A percentile compares a stretch with the other conserved stretches of the same genome.
These are phyloP conservation scores for Fusarium vanettenii DNA, from an alignment of 2,329 filamentous ascomycete species.

Conservation along the genomic window DNA sequence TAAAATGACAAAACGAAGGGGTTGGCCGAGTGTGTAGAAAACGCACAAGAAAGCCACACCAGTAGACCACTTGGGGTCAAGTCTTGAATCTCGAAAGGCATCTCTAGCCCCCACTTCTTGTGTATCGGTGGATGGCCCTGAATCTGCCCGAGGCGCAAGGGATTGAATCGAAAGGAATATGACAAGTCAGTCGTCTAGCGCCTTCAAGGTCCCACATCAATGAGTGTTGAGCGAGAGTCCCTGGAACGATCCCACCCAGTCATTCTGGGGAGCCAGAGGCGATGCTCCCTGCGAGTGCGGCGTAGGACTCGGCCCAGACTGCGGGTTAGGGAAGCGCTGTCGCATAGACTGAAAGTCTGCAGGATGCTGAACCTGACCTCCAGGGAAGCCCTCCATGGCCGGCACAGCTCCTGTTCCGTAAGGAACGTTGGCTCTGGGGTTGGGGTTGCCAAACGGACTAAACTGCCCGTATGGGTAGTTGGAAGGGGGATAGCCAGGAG, in stretches of 20 bases:
- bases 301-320: conserved; percentile 49
- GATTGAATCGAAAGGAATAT: conserved; percentile 13
- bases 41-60: conserved; percentile 22
- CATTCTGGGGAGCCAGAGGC: conserved; percentile 59
- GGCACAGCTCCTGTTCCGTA: conserved; percentile 46
- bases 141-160: conserved; percentile 8
- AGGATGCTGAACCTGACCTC: conserved; percentile 49
- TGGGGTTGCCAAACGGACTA: conserved; percentile 49
- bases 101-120: conserved; percentile 13
- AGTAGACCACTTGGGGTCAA: conserved; percentile 13
- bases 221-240: conserved; percentile 77
- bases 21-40: conserved; percentile 3
- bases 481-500: conserved; percentile 49
- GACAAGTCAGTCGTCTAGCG: conserved; percentile 11
- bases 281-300: conserved; percentile 54
- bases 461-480: conserved; percentile 51
- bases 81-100: conserved; percentile 14
- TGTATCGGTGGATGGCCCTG: conserved; percentile 17
- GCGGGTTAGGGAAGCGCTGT: conserved; percentile 58
- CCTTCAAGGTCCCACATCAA: conserved; percentile 45
- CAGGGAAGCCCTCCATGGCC: conserved; percentile 46
- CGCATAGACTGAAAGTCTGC: conserved; percentile 60
- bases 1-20: conserved; percentile 21
- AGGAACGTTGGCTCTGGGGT: conserved; percentile 44
- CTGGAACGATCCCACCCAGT: conserved; percentile 75